phyloP scores from a whole-genome alignment of 345 rosid genomes.

The Acer saccharum region DNA sequence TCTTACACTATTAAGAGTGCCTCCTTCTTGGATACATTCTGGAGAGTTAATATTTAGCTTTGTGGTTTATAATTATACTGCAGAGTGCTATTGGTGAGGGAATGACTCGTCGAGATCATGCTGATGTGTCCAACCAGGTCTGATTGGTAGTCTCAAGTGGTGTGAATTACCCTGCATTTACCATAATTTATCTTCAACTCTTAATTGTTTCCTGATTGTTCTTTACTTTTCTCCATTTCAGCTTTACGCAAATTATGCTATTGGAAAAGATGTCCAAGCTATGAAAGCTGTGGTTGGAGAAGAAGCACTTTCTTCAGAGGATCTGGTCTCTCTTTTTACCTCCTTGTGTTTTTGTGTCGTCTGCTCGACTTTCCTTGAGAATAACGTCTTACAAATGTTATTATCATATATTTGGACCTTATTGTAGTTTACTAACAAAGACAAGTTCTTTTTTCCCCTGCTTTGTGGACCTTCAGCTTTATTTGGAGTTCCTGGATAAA shows the following conservation, averaged over 20 bases:
- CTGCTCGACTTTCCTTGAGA: neutral
- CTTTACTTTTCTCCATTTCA: constrained; percentile 29
- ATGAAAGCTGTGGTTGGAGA: constrained; percentile 99
- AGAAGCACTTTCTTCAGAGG: constrained; percentile 98
- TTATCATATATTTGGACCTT: neutral
- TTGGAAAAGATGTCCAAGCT: constrained; percentile 97
- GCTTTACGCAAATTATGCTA: constrained; percentile 95
- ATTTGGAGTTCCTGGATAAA: constrained; percentile 90
- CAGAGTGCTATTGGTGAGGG: constrained; percentile 99
- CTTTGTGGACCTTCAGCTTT: constrained; percentile 49
- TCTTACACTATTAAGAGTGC: neutral
- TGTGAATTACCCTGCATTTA: neutral
- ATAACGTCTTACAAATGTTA: neutral
- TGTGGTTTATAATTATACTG: constrained; percentile 6
- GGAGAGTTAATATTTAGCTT: neutral
- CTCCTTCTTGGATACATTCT: neutral
- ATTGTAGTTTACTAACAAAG: neutral
- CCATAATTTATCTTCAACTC: neutral
- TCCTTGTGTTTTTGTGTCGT: neutral
- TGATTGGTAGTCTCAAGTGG: constrained; percentile 12
- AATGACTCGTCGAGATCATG: constrained; percentile 89
- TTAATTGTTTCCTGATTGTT: neutral
- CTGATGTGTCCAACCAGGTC: constrained; percentile 96
- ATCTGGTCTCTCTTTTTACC: constrained; percentile 55
- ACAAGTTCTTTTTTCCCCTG: neutral